phyloP scores from a whole-genome alignment of 23 red algal genomes.

The Cyanidium caldarium region DNA sequence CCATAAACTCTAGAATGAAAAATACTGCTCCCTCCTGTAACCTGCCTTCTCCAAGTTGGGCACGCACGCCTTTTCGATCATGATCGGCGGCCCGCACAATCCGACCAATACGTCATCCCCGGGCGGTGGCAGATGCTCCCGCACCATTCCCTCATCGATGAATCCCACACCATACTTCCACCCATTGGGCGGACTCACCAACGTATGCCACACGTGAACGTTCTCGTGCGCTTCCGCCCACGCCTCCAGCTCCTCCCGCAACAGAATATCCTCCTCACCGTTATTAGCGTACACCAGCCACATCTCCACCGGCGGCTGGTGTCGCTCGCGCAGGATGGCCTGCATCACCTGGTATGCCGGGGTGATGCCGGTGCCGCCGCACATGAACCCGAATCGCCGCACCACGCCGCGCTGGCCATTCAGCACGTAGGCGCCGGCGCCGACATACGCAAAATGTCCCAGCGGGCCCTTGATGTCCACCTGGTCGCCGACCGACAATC shows the following conservation, averaged over 20 bases:
- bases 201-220: slow-evolving; percentile 56
- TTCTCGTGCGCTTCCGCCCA: slow-evolving; percentile 32
- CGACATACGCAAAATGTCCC: slow-evolving; percentile 74
- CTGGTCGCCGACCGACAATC: slow-evolving; percentile 60
- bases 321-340: slow-evolving; percentile 43
- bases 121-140: slow-evolving; percentile 25
- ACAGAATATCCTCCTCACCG: slow-evolving; percentile 51
- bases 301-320: not conserved
- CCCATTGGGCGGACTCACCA: slow-evolving; percentile 9
- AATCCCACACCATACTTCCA: slow-evolving; percentile 49
- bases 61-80: slow-evolving; percentile 68
- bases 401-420: slow-evolving; percentile 13
- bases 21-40: slow-evolving; percentile 36
- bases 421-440: slow-evolving; percentile 31
- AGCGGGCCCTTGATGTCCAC: slow-evolving; percentile 83
- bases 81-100: slow-evolving; percentile 79
- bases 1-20: slow-evolving; percentile 70
- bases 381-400: slow-evolving; percentile 54
- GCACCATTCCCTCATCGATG: slow-evolving; percentile 57
- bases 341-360: slow-evolving; percentile 81
- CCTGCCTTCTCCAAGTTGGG: slow-evolving; percentile 66
- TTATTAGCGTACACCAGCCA: slow-evolving; percentile 90
- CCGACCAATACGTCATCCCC: slow-evolving; percentile 36
- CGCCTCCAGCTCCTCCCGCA: slow-evolving; percentile 69
- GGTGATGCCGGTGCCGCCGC: slow-evolving; percentile 84